Base-by-base conservation (phyloP, 1,284 basidiomycete species). In the Moesziomyces parantarcticus region DNA sequence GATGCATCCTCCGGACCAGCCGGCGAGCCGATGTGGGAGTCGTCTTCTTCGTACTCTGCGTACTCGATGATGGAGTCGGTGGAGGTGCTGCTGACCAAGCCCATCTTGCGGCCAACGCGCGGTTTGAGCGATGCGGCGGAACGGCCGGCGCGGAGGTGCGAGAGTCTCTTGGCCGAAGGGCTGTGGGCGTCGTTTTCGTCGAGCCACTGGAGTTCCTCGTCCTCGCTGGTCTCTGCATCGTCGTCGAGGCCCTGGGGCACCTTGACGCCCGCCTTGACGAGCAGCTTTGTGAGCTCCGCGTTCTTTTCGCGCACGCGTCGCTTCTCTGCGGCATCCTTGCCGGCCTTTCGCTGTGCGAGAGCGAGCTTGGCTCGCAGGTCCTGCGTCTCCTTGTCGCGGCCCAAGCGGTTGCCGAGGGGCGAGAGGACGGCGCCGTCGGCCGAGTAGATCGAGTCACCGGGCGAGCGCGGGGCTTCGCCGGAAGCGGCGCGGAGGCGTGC, bases 251-350 rank as follows among this genome's bases (percentile, higher is more conserved):
- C 69, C 21, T 58, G 61, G 8, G 78, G 78, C 9, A 68, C 51
- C 48, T 73, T 63, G 56, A 81, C 51, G 22, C 79, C 79, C 1
- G 75, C 75, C 29, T 75, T 68, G 41, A 66, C 56, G 41, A 81
- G 75, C 42, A 76, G 51, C 50, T 64, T 67, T 49, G 69, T 59
- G 32, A 80, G 68, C 56, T 80, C 77, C 6, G 57, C 59, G 34
- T 77, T 75, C 73, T 79, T 76, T 21, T 80, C 78, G 40, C 78
- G 78, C 29, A 78, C 70, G 22, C 68, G 63, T 29, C 79, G 78
- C 74, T 76, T 78, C 58, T 79, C 75, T 45, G 71, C 73, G 13
- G 63, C 67, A 43, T 81, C 80, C 60, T 80, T 80, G 29, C 77
- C 78, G 16, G 79, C 69, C 49, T 78, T 77, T 64, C 77, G 78